Percentiles rank a stretch among this genome's conserved stretches.
phyloP scores from a whole-genome alignment of 2,329 filamentous ascomycete species.

The Cercospora zeina region DNA sequence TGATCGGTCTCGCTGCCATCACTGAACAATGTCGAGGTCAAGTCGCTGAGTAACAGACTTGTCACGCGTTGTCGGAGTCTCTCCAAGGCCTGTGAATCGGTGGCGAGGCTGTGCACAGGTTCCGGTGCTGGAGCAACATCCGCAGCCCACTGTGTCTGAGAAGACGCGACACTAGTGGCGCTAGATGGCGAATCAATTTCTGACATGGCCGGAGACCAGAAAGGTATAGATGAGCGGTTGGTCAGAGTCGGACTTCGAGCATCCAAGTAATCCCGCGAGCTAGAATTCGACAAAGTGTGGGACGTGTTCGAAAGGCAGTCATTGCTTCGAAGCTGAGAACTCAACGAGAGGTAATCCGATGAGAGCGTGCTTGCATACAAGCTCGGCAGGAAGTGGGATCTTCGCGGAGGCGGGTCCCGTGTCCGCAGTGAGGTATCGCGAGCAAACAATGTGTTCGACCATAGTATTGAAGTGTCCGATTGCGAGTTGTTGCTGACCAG shows the following conservation, averaged over 20 bases:
- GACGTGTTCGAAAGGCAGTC: conserved; percentile 34
- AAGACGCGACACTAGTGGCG: conserved; percentile 57
- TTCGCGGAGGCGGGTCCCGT: conserved; percentile 8
- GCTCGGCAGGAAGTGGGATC: conserved; percentile 18
- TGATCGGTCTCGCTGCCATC: conserved; percentile 87
- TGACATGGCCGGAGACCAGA: conserved; percentile 85
- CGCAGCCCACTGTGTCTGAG: conserved; percentile 23
- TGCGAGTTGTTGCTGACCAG: conserved; percentile 73
- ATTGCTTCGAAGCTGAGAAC: conserved; percentile 30
- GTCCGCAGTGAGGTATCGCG: conserved; percentile 51
- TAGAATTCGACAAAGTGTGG: conserved; percentile 35
- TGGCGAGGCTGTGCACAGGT: conserved; percentile 30
- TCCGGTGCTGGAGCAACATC: conserved; percentile 19
- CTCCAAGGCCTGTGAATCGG: conserved; percentile 54
- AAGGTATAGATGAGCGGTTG: conserved; percentile 74
- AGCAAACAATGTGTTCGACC: conserved; percentile 86
- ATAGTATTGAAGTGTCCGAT: conserved; percentile 80
- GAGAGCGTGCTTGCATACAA: conserved; percentile 21
- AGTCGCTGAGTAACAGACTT: conserved; percentile 82
- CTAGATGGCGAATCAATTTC: conserved; percentile 64
- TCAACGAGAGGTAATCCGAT: conserved; percentile 27
- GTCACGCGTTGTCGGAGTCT: conserved; percentile 65
- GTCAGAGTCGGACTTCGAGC: conserved; percentile 67
- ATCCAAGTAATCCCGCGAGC: conserved; percentile 66
- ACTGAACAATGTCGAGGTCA: conserved; percentile 83